Conservation (phyloP, 345 rosid species). For the Euphorbia lathyris region DNA sequence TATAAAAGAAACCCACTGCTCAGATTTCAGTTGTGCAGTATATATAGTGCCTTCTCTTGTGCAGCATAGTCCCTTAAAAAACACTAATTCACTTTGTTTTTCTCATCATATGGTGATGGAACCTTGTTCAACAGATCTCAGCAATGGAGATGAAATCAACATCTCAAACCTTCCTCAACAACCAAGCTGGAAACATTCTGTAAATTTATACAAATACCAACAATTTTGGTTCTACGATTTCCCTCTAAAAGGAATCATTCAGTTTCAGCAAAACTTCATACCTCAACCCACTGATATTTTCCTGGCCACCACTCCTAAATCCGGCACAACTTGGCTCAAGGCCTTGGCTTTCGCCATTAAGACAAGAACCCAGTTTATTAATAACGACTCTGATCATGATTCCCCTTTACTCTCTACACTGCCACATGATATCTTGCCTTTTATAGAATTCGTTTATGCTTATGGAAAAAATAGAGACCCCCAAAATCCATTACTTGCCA, state of each 20-base stretch:
- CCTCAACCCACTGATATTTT: not conserved
- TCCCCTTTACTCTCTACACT: not conserved
- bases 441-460: not conserved
- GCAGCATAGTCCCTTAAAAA: too few relatives aligned
- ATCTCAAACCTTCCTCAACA: not conserved
- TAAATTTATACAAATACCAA: not conserved
- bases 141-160: too few relatives aligned
- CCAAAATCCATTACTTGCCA: too few relatives aligned
- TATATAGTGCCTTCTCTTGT: too few relatives aligned
- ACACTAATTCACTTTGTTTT: too few relatives aligned
- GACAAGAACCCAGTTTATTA: not conserved
- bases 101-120: too few relatives aligned
- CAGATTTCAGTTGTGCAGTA: too few relatives aligned
- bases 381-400: not conserved
- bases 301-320: not conserved
- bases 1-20: too few relatives aligned
- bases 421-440: slow-evolving; percentile 2
- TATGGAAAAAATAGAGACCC: not conserved
- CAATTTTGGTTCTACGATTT: slow-evolving; percentile 7
- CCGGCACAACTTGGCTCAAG: too few relatives aligned
- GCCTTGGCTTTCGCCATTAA: slow-evolving; percentile 10
- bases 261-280: slow-evolving; percentile 10
- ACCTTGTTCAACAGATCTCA: too few relatives aligned
- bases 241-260: not conserved
- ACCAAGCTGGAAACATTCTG: not conserved